A percentile compares a stretch with the other conserved stretches of the same genome.
These are phyloP conservation scores for Cyclotella kingstonii DNA, from an alignment of 108 stramenopile genomes.

Conservation along the genomic window DNA sequence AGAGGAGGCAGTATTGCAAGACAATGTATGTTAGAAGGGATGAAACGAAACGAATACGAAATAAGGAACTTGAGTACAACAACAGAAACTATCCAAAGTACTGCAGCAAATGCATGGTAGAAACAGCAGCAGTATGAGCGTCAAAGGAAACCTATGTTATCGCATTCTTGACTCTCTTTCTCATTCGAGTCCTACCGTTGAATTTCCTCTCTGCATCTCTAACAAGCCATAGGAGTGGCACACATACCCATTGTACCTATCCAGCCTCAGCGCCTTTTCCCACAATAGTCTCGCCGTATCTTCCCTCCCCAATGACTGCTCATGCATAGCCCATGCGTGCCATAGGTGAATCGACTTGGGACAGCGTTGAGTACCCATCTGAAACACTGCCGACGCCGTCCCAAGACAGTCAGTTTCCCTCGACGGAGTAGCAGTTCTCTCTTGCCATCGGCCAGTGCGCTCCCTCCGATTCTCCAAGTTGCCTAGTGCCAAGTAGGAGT, in stretches of 20 bases:
- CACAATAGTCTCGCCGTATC: slow-evolving; percentile 55
- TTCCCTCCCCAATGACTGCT: slow-evolving; percentile 50
- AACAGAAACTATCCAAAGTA: no score
- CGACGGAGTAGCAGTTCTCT: background rate
- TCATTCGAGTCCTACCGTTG: slow-evolving; percentile 8
- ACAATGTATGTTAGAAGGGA: no score
- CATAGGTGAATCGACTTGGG: slow-evolving; percentile 67
- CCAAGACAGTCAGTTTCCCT: background rate
- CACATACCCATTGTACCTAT: slow-evolving; percentile 72
- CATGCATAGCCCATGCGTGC: slow-evolving; percentile 83
- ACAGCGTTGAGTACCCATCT: slow-evolving; percentile 53
- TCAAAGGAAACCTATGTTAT: background rate
- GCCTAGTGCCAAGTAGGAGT: slow-evolving; percentile 71
- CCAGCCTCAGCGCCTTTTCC: slow-evolving; percentile 59
- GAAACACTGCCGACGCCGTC: slow-evolving; percentile 50
- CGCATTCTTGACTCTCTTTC: no score
- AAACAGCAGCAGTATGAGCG: background rate
- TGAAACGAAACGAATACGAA: no score
- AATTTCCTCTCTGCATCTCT: slow-evolving; percentile 39
- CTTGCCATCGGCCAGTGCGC: background rate
- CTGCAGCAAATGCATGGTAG: background rate
- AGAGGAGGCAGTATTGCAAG: background rate
- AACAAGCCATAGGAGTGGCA: slow-evolving; percentile 77
- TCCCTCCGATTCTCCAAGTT: slow-evolving; percentile 63
- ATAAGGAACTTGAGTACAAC: no score